Conservation (phyloP, 2,329 filamentous ascomycete genomes). For the Cladosporium sphaerospermum region DNA sequence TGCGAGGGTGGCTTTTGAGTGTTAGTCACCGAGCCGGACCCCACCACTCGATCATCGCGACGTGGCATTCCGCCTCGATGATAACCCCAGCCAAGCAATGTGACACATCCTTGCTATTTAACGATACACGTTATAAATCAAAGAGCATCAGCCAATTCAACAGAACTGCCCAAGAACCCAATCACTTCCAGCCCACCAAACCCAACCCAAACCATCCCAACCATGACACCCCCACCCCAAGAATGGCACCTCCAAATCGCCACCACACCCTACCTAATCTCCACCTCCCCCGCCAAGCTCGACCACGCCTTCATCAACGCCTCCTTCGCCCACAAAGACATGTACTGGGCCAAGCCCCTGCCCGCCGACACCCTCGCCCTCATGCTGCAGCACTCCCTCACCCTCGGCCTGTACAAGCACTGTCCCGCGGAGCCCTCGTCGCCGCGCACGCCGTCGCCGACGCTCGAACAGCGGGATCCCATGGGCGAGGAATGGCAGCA, state of each 20-base stretch:
- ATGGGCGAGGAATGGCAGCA: conserved; percentile 14
- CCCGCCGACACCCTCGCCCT: conserved; percentile 14
- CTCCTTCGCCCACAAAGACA: conserved; percentile 24
- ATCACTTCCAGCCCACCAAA: not conserved
- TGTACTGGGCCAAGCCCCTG: conserved; percentile 26
- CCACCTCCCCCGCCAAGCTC: conserved; percentile 15
- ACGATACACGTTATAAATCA: too few species aligned
- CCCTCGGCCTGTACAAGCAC: conserved; percentile 23
- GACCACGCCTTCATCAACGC: conserved; percentile 23
- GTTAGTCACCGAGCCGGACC: too few species aligned
- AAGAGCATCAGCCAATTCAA: not conserved
- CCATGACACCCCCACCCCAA: not conserved
- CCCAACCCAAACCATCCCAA: not conserved
- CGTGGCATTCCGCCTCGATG: too few species aligned
- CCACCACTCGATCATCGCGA: too few species aligned
- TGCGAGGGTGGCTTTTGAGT: too few species aligned
- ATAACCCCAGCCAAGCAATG: not conserved
- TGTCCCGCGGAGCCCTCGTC: conserved; percentile 18
- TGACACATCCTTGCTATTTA: not conserved
- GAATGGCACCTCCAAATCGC: conserved; percentile 2
- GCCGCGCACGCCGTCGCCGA: conserved; percentile 21
- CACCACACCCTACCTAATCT: conserved; percentile 15
- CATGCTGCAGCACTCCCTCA: conserved; percentile 23
- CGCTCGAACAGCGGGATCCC: conserved; percentile 10
- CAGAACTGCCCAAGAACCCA: not conserved